These are phyloP conservation scores for Adansonia grandidieri DNA, from an alignment of 441 rosid genomes.

Conservation along the genomic window DNA sequence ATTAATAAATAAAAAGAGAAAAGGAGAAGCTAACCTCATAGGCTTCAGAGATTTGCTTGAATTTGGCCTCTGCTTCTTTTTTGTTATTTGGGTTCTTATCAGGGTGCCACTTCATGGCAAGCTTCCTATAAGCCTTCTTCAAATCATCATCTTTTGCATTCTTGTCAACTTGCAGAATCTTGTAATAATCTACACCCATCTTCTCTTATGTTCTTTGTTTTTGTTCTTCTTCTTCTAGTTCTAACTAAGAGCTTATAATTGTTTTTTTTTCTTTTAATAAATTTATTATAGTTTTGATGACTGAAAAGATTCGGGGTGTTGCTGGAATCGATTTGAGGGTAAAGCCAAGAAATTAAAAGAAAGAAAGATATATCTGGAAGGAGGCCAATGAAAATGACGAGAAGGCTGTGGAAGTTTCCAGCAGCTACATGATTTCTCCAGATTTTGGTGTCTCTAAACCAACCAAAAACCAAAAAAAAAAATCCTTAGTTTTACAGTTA, in stretches of 20 bases:
- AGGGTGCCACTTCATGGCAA: slow-evolving; percentile 95
- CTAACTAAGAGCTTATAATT: not conserved
- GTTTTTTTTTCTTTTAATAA: not conserved
- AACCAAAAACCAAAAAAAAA: no score
- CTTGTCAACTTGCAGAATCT: slow-evolving; percentile 67
- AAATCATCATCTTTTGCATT: slow-evolving; percentile 74
- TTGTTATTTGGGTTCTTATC: slow-evolving; percentile 85
- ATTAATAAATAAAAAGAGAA: not conserved
- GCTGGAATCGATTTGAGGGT: not conserved
- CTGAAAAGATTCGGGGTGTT: not conserved
- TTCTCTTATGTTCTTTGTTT: not conserved
- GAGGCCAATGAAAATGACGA: slow-evolving; percentile 12
- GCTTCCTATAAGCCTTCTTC: slow-evolving; percentile 89
- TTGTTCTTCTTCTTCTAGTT: not conserved
- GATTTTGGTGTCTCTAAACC: no score
- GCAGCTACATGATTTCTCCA: no score
- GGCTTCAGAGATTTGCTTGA: slow-evolving; percentile 92
- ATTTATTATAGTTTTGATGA: not conserved
- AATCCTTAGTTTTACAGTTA: no score
- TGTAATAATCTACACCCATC: slow-evolving; percentile 86
- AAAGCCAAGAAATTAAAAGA: not conserved
- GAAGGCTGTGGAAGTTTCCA: slow-evolving; percentile 47
- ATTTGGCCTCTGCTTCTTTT: slow-evolving; percentile 87
- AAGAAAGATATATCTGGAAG: slow-evolving; percentile 11
- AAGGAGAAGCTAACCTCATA: slow-evolving; percentile 59